Evolutionary conservation across 2,329 filamentous ascomycete species (phyloP).

Genomic region (Talaromyces islandicus): DNA sequence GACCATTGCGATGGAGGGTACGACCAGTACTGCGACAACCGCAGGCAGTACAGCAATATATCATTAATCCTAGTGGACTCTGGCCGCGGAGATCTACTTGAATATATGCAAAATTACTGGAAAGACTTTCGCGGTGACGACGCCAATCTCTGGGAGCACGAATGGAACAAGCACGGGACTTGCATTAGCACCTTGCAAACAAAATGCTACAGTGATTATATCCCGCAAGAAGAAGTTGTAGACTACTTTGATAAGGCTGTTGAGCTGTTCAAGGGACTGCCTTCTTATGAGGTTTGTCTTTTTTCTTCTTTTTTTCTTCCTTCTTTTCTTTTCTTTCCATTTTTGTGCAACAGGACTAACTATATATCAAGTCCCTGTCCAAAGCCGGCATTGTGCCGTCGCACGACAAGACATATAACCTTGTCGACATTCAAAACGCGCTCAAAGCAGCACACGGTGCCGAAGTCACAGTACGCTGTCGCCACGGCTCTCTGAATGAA

Average conservation of each 20-base stretch:
- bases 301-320: too few relatives aligned
- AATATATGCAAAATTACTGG: slow-evolving; percentile 67
- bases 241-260: slow-evolving; percentile 65
- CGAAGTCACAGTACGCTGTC: slow-evolving; percentile 55
- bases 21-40: slow-evolving; percentile 58
- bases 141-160: slow-evolving; percentile 65
- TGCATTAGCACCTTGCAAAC: slow-evolving; percentile 66
- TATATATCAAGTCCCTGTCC: slow-evolving; percentile 43
- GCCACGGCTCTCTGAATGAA: slow-evolving; percentile 43
- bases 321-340: background rate
- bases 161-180: slow-evolving; percentile 71
- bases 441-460: slow-evolving; percentile 50
- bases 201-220: slow-evolving; percentile 59
- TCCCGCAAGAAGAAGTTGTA: slow-evolving; percentile 57
- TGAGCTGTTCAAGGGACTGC: slow-evolving; percentile 59
- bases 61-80: slow-evolving; percentile 53
- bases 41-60: slow-evolving; percentile 60
- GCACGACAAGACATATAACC: slow-evolving; percentile 51
- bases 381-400: slow-evolving; percentile 56
- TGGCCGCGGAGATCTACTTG: slow-evolving; percentile 51
- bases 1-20: slow-evolving; percentile 66
- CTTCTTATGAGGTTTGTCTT: slow-evolving; percentile 52
- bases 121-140: slow-evolving; percentile 61
- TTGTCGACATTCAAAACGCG: slow-evolving; percentile 53
- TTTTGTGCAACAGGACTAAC: background rate